Percentiles rank a stretch among this genome's conserved stretches.
These are phyloP conservation scores for Suillus plorans DNA, from an alignment of 768 basidiomycete species.

Conservation along the genomic window DNA sequence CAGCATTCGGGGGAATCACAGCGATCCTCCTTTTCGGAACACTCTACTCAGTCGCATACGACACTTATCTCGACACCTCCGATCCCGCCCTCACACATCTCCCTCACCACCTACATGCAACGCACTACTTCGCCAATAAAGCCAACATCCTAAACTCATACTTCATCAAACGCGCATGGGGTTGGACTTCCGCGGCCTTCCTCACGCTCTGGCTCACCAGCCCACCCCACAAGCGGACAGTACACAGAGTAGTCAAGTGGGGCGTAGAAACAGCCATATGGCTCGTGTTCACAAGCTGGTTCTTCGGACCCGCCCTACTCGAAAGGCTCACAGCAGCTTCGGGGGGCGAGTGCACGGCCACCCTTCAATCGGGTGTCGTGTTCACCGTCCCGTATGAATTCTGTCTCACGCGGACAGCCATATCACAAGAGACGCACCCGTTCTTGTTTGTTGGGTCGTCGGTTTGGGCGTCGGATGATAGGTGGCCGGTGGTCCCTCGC, in stretches of 20 bases:
- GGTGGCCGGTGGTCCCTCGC: conserved; percentile 55
- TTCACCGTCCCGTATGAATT: conserved; percentile 55
- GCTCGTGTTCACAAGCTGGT: conserved; percentile 80
- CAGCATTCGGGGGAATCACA: conserved; percentile 42
- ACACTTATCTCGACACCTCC: conserved; percentile 85
- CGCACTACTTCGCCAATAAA: conserved; percentile 80
- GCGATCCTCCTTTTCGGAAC: conserved; percentile 60
- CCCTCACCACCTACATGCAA: conserved; percentile 61
- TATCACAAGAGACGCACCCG: conserved; percentile 66
- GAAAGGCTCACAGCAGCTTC: conserved; percentile 63
- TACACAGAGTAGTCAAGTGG: conserved; percentile 52
- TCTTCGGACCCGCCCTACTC: conserved; percentile 80
- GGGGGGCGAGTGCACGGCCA: conserved; percentile 77
- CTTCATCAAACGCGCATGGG: conserved; percentile 93
- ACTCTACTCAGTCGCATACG: conserved; percentile 57
- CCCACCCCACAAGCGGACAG: conserved; percentile 43
- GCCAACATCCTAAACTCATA: conserved; percentile 76
- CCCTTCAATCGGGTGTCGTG: conserved; percentile 54
- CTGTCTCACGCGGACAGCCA: conserved; percentile 49
- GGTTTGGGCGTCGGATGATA: conserved; percentile 29
- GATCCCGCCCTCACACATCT: conserved; percentile 67
- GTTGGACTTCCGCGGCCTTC: conserved; percentile 78
- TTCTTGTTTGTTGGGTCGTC: conserved; percentile 47
- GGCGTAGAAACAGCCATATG: conserved; percentile 60
- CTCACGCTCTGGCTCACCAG: conserved; percentile 57